Evolutionary conservation across 305 asterid species (phyloP).

Genomic region (Ilex paraguariensis): DNA sequence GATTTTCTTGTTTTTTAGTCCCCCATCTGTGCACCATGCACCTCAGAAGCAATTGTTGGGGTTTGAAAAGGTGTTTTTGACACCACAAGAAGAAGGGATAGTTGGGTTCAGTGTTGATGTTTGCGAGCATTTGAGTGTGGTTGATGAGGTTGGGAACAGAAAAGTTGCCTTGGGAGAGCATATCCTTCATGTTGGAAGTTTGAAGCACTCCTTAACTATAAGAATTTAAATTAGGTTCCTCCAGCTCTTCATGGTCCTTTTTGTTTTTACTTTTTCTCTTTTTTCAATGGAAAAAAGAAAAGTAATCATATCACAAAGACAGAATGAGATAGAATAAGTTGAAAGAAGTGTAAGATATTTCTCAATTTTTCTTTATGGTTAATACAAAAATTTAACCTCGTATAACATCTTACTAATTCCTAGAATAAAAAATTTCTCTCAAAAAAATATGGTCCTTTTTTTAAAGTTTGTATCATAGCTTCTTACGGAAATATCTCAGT

Average conservation of each 20-base stretch:
- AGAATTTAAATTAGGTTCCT: slow-evolving; percentile 27
- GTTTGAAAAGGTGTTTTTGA: slow-evolving; percentile 40
- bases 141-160: slow-evolving; percentile 46
- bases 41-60: slow-evolving; percentile 58
- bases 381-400: too few species aligned
- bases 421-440: too few species aligned
- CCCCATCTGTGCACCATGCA: slow-evolving; percentile 48
- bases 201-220: slow-evolving; percentile 45
- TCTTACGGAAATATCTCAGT: too few species aligned
- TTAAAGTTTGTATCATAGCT: too few species aligned
- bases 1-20: slow-evolving; percentile 42
- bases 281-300: too few species aligned
- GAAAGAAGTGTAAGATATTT: not conserved
- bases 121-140: slow-evolving; percentile 61
- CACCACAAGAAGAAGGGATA: slow-evolving; percentile 28
- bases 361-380: not conserved
- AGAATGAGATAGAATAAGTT: not conserved
- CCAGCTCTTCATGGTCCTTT: not conserved
- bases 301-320: not conserved
- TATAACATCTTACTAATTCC: too few species aligned
- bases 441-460: too few species aligned
- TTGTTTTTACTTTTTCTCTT: too few species aligned
- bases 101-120: slow-evolving; percentile 44
- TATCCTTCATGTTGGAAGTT: slow-evolving; percentile 44
- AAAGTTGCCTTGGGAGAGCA: slow-evolving; percentile 53